Evolutionary conservation across 768 basidiomycete species (phyloP).

Genomic region (Kwoniella sp.): DNA sequence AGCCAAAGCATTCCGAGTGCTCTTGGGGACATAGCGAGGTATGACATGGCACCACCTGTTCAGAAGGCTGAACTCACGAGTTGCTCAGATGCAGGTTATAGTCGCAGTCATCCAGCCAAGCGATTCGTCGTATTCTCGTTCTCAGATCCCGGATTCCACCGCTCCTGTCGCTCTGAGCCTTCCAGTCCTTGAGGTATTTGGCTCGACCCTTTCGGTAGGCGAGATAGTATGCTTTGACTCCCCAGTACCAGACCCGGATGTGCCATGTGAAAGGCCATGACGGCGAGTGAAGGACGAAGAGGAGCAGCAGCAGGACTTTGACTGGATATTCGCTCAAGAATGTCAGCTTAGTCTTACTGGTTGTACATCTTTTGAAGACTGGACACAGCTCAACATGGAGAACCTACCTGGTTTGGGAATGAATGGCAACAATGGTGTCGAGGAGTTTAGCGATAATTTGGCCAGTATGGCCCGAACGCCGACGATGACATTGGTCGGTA

Average conservation of each 20-base stretch:
- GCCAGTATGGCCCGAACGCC: constrained; percentile 12
- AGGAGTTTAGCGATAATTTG: constrained; percentile 13
- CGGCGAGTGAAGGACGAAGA: constrained; percentile 44
- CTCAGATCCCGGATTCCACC: constrained; percentile 34
- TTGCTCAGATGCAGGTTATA: constrained; percentile 51
- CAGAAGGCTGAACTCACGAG: constrained; percentile 41
- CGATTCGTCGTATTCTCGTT: constrained; percentile 30
- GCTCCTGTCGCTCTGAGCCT: constrained; percentile 9
- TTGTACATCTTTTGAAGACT: no score
- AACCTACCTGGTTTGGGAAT: constrained; percentile 32
- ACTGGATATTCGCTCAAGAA: constrained; percentile 30
- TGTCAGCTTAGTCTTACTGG: no score
- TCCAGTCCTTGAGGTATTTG: constrained; percentile 42
- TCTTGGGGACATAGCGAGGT: background rate
- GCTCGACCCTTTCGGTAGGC: constrained; percentile 36
- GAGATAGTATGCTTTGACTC: constrained; percentile 37
- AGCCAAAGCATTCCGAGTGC: background rate
- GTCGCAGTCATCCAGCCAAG: constrained; percentile 49
- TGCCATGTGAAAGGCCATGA: constrained; percentile 52
- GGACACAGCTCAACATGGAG: background rate
- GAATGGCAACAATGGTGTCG: constrained; percentile 28
- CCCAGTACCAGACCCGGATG: constrained; percentile 40
- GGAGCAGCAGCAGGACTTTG: constrained; percentile 42
- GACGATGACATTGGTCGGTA: constrained; percentile 13
- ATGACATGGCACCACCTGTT: no score